Evolutionary conservation across 352 stramenopile species (phyloP).

Genomic region (Globisporangium nagaii): DNA sequence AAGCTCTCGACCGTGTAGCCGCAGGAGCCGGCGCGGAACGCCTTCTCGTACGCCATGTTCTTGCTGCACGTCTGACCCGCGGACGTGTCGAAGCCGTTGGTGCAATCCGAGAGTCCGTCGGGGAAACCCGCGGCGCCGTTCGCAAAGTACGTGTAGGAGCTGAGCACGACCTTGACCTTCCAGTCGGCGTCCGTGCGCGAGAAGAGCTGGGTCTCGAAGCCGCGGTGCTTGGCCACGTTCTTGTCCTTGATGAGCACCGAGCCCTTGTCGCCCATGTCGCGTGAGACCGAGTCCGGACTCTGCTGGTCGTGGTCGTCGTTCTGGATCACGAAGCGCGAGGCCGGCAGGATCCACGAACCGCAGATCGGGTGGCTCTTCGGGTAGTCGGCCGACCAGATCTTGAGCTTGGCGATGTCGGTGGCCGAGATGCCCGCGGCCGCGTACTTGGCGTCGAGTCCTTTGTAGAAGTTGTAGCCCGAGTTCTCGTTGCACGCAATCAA

Average conservation of each 20-base stretch:
- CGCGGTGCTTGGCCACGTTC: slow-evolving; percentile 39
- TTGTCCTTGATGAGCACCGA: slow-evolving; percentile 53
- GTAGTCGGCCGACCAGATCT: slow-evolving; percentile 77
- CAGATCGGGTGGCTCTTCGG: slow-evolving; percentile 48
- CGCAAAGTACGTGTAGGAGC: slow-evolving; percentile 50
- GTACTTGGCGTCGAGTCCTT: slow-evolving; percentile 40
- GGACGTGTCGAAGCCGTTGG: slow-evolving; percentile 25
- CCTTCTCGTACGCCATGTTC: slow-evolving; percentile 44
- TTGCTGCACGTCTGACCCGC: slow-evolving; percentile 23
- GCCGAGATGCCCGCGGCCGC: slow-evolving; percentile 34
- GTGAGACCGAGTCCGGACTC: slow-evolving; percentile 32
- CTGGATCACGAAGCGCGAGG: slow-evolving; percentile 61
- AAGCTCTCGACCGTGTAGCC: slow-evolving; percentile 50
- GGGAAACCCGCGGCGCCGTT: slow-evolving; percentile 54
- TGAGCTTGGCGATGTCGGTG: slow-evolving; percentile 60
- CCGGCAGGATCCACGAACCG: slow-evolving; percentile 55
- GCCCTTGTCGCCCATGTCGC: slow-evolving; percentile 49
- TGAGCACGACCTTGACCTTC: slow-evolving; percentile 65
- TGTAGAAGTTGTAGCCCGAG: slow-evolving; percentile 64
- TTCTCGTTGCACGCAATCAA: slow-evolving; percentile 48
- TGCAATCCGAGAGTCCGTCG: slow-evolving; percentile 39
- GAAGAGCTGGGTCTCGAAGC: slow-evolving; percentile 62
- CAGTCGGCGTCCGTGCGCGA: slow-evolving; percentile 47
- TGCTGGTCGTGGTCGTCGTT: slow-evolving; percentile 80
- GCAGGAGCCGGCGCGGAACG: slow-evolving; percentile 42